These are phyloP conservation scores for Tagetes patula DNA, from an alignment of 129 eudicot genomes.

Conservation along the genomic window DNA sequence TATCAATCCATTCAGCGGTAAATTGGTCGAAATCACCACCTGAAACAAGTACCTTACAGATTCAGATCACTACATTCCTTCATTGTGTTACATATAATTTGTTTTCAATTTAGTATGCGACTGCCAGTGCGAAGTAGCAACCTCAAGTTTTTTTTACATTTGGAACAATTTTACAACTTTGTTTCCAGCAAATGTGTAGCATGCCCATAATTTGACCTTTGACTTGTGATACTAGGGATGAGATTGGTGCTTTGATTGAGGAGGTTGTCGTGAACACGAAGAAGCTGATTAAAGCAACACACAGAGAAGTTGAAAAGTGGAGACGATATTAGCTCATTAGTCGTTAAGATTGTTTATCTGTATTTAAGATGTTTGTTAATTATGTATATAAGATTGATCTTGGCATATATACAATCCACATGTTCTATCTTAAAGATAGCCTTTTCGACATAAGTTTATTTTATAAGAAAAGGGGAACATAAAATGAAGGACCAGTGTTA, in stretches of 20 bases:
- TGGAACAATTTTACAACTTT: background rate
- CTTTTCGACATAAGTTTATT: background rate
- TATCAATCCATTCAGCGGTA: background rate
- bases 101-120: background rate
- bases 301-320: conserved; percentile 86
- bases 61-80: conserved; percentile 1
- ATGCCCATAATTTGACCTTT: background rate
- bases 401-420: conserved; percentile 3
- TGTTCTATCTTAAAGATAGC: background rate
- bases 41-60: background rate
- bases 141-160: background rate
- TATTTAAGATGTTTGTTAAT: background rate
- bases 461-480: background rate
- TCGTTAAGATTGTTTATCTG: background rate
- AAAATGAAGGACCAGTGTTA: background rate
- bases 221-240: conserved; percentile 52
- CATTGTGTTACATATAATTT: background rate
- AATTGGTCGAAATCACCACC: background rate
- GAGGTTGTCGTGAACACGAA: conserved; percentile 77
- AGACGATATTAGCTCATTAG: conserved; percentile 38
- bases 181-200: background rate
- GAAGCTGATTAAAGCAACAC: conserved; percentile 68
- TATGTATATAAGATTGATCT: conserved; percentile 30
- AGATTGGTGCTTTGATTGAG: conserved; percentile 60
- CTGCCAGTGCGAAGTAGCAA: background rate